Evolutionary conservation across 352 stramenopile species (phyloP), one percentile per base, ranked within the genome.

Genomic region (Phytophthora colocasiae): DNA sequence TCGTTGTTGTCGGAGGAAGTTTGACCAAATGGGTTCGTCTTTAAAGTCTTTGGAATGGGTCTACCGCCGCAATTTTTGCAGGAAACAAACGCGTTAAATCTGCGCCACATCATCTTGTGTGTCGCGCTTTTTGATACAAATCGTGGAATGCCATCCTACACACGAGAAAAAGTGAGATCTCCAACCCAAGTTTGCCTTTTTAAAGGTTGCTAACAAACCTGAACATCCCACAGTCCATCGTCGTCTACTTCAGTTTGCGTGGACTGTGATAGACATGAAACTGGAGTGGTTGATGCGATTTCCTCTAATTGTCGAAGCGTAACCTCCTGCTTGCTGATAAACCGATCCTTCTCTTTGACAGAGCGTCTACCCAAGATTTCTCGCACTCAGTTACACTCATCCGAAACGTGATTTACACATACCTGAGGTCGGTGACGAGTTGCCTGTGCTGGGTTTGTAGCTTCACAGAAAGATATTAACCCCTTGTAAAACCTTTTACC

Each of bases 41-140:
- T 76, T 29, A 45, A 44, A 27, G 63, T 24, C 41, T 56, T 77
- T 38, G 69, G 49, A 22, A 90, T 62, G 0, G 83, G 83, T 19
- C 77, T 65, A 10, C 85, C 85, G 27, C 70, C 76, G 32, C 85
- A 93, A 56, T 91, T 91, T 27, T 85, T 88, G 63, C 85, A 93
- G 6, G 59, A 62, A 10, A 88, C 80, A 59, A 87, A 93, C 5
- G 83, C 85, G 38, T 86, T 81, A 66, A 93, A 92, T 6, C 85
- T 72, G 4, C 83, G 71, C 85, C 83, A 93, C 31, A 85, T 78
- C 57, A 85, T 78, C 6, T 74, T 74, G 41, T 82, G 75, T 10
- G 60, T 15, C 3, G 77, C 44, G 22, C 65, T 76, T 24, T 85
- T 89, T 1, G 81, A 90, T 5, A 92, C 83, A 52, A 76, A 89